Conservation (phyloP, 345 rosid species). For the Viola odorata region DNA sequence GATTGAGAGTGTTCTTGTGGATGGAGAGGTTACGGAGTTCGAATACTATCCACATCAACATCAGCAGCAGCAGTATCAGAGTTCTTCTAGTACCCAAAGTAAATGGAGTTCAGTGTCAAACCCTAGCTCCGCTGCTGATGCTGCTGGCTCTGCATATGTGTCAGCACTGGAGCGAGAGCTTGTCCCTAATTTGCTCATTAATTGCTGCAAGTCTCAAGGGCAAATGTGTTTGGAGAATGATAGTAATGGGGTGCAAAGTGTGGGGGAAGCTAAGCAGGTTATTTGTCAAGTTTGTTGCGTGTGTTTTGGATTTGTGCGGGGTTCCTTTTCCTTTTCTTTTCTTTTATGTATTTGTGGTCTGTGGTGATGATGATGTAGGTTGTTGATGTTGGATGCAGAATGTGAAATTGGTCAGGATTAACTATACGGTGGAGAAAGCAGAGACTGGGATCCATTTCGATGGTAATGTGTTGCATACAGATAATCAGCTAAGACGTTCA, state of each 20-base stretch:
- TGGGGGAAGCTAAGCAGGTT: conserved; percentile 70
- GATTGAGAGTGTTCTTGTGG: conserved; percentile 77
- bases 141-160: conserved; percentile 58
- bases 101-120: conserved; percentile 53
- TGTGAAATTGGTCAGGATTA: conserved; percentile 77
- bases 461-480: conserved; percentile 66
- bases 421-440: conserved; percentile 84
- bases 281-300: neutral
- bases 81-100: conserved; percentile 24
- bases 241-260: conserved; percentile 45
- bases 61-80: conserved; percentile 19
- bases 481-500: conserved; percentile 89
- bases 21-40: conserved; percentile 82
- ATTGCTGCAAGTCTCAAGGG: conserved; percentile 84
- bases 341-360: no score
- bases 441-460: conserved; percentile 91
- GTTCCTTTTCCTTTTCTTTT: neutral
- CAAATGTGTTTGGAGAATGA: conserved; percentile 46
- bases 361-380: conserved; percentile 30
- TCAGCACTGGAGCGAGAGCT: conserved; percentile 60
- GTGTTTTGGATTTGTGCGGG: neutral
- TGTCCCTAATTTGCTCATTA: conserved; percentile 71
- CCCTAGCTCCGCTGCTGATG: conserved; percentile 75
- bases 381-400: conserved; percentile 74
- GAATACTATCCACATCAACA: conserved; percentile 84